Evolutionary conservation across 257 asterid genomes (phyloP), one percentile per base, ranked within the genome.

Genomic region (Scutellaria baicalensis): DNA sequence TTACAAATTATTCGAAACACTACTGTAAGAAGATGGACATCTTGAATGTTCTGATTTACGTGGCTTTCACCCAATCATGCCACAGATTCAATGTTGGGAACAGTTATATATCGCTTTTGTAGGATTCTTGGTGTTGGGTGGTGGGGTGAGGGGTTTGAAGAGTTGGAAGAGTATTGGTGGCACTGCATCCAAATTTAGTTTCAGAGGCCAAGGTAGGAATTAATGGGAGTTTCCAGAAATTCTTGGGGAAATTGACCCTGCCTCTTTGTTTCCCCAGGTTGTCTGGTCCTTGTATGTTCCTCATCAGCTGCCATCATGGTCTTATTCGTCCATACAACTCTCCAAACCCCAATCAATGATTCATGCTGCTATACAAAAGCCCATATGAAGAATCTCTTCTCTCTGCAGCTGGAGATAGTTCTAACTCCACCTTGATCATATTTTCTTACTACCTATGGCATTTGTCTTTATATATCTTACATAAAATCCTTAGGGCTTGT

Each of bases 41-140:
- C 50, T 23, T 65, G 72, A 58, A 65, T 17, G 43, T 58, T 49
- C 63, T 66, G 55, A 49, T 36, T 21, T 49, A 13, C 57, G 55
- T 18, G 38, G 52, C 59, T 64, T 73, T 64, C 59, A 64, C 64
- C 17, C 20, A 59, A 70, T 70, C 62, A 14, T 52, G 14, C 61
- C 12, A 45, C 49, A 58, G 11, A 42, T 55, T 70, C 21, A 44
- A 27, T 47, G 67, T 8, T 5, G 13, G 21, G 39, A 35, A 36
- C 50, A 21, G 6, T 44, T 58, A 16, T 59, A 38, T 16, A 16
- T 35, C 1, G 58, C 54, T 6, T 10, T 66, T 66, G 55, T 33
- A 56, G 55, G 40, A 39, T 13, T 67, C 56, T 66, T 23, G 23
- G 57, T 58, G 69, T 50, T 6, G 31, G 57, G 48, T 18, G 39